Conservation (phyloP, 768 basidiomycete genomes). For the Boletales sp. region DNA sequence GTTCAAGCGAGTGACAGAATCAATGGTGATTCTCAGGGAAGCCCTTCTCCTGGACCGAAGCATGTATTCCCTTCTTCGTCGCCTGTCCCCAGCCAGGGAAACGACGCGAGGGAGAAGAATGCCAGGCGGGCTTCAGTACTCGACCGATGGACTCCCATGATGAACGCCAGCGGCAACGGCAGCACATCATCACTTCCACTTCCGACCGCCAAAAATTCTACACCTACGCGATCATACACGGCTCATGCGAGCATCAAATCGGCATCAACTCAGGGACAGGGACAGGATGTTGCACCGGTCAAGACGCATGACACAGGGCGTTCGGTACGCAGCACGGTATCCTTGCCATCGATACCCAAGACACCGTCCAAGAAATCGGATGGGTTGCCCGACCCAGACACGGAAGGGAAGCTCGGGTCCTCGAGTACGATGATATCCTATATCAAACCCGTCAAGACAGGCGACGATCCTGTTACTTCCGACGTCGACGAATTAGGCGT, state of each 20-base stretch:
- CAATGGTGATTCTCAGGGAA: conserved; percentile 32
- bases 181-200: conserved; percentile 35
- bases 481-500: conserved; percentile 40
- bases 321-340: conserved; percentile 39
- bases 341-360: conserved; percentile 35
- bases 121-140: conserved; percentile 49
- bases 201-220: conserved; percentile 36
- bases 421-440: conserved; percentile 73
- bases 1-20: conserved; percentile 65
- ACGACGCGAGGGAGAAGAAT: conserved; percentile 36
- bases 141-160: conserved; percentile 62
- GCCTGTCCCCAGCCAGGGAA: conserved; percentile 32
- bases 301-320: conserved; percentile 32
- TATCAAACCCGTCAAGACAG: conserved; percentile 48
- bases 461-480: conserved; percentile 36
- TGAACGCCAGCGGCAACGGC: conserved; percentile 23
- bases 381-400: conserved; percentile 19
- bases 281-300: conserved; percentile 18
- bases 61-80: conserved; percentile 25
- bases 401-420: conserved; percentile 54
- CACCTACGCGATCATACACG: conserved; percentile 39
- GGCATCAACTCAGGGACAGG: conserved; percentile 4
- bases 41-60: conserved; percentile 28
- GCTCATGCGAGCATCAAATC: conserved; percentile 29
- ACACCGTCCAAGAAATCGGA: conserved; percentile 25